Evolutionary conservation across 805 yeast genomes (phyloP).

Genomic region (Yamadazyma phyllophila): DNA sequence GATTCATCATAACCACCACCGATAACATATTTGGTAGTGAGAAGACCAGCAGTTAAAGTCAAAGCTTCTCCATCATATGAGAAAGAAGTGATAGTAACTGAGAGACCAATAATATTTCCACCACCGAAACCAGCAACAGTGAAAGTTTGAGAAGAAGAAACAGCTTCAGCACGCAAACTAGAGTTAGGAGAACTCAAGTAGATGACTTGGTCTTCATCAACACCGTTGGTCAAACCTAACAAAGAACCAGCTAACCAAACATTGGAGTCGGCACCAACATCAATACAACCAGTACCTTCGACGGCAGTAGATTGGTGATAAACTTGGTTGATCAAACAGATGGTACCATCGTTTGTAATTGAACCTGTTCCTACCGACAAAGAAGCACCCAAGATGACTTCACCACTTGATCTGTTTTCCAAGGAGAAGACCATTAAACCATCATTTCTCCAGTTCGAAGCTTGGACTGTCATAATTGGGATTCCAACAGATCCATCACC

Average conservation of each 20-base stretch:
- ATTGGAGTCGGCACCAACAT: slow-evolving; percentile 17
- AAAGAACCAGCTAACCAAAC: slow-evolving; percentile 15
- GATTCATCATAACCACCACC: slow-evolving; percentile 19
- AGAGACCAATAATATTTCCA: slow-evolving; percentile 17
- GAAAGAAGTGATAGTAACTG: slow-evolving; percentile 9
- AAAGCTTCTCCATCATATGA: slow-evolving; percentile 19
- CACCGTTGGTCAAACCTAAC: slow-evolving; percentile 9
- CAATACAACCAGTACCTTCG: slow-evolving; percentile 25
- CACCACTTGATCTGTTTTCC: slow-evolving; percentile 9
- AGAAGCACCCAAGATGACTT: slow-evolving; percentile 17
- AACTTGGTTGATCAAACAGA: slow-evolving; percentile 23
- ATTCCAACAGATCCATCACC: slow-evolving; percentile 18
- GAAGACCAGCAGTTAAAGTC: slow-evolving; percentile 11
- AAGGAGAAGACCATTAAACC: slow-evolving; percentile 20
- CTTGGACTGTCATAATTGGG: slow-evolving; percentile 15
- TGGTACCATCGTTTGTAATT: slow-evolving; percentile 25
- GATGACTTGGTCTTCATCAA: slow-evolving; percentile 16
- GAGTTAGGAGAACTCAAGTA: slow-evolving; percentile 18
- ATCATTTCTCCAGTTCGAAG: slow-evolving; percentile 16
- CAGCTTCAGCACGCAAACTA: slow-evolving; percentile 17
- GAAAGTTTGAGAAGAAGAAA: slow-evolving; percentile 18
- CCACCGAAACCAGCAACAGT: slow-evolving; percentile 26
- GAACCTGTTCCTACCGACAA: slow-evolving; percentile 8
- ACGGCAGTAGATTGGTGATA: slow-evolving; percentile 22
- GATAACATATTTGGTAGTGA: slow-evolving; percentile 16